Evolutionary conservation across 1,284 basidiomycete genomes (phyloP), one percentile per base, ranked within the genome.

Genomic region (Afroboletus lepidellus): DNA sequence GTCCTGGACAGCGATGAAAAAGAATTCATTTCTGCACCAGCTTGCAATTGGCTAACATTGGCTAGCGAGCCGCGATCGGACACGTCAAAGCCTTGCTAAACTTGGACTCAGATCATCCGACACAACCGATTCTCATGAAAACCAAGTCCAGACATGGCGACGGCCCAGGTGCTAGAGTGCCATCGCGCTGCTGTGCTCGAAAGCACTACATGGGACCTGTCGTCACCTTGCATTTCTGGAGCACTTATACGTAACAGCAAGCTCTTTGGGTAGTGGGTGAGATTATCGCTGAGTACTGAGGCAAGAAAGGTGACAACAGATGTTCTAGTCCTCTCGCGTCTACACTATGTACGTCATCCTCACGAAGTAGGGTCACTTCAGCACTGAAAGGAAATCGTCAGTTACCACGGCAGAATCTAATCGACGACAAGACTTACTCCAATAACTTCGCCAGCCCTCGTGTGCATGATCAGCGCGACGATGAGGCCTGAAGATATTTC

Each of bases 401-500:
- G 43, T 33, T 3, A 21, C 13, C 11, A 1, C 23, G 8, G 6
- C 5, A 12, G 7, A 7, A 15, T 15, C 25, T 16, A 15, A 8
- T 20, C 18, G 8, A 33, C 16, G n/a, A n/a, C 2, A 2, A 0
- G 9, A 50, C 61, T 55, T 37, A 69, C 67, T 37, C 63, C 67
- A n/a, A 53, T 36, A 23, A 67, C 16, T 48, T 68, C 62, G 41
- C 65, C 57, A 47, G 81, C 72, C 65, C 74, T 78, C 49, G 84
- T 87, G 76, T 94, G 92, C 84, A 94, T 87, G 72, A 94, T 92
- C 34, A 94, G 82, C 21, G 92, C 92, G 56, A 94, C 92, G 64
- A 94, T 94, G 54, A 94, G 81, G 54, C 84, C 83, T 82, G 50
- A 13, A 34, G 24, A 47, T 0, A 39, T 27, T 8, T 1, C 44